Evolutionary conservation across 257 asterid species (phyloP).

Genomic region (Solanum stenotomum): DNA sequence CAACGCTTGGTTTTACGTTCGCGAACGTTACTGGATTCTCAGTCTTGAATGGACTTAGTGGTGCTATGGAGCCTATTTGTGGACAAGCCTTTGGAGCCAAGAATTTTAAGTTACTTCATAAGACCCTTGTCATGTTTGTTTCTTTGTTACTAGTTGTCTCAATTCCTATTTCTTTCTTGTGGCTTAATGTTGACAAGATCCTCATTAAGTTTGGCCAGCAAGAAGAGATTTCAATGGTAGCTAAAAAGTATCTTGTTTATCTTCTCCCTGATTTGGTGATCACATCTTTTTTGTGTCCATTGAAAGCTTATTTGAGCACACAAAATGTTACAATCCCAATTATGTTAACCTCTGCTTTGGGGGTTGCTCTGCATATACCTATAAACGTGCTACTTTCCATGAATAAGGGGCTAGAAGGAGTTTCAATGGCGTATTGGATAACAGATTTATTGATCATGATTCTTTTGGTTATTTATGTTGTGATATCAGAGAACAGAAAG

Average conservation of each 20-base stretch:
- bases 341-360: constrained; percentile 61
- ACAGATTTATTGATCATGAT: constrained; percentile 34
- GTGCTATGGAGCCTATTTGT: constrained; percentile 91
- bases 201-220: constrained; percentile 61
- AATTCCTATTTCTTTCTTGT: constrained; percentile 48
- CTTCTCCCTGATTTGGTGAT: constrained; percentile 67
- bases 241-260: constrained; percentile 36
- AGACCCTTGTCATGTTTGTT: constrained; percentile 57
- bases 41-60: constrained; percentile 56
- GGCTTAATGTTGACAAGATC: constrained; percentile 74
- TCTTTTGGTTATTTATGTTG: constrained; percentile 29
- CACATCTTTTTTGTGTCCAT: constrained; percentile 56
- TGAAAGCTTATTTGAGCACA: constrained; percentile 58
- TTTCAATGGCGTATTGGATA: constrained; percentile 81
- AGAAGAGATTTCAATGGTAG: constrained; percentile 46
- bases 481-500: constrained; percentile 29
- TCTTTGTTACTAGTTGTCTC: constrained; percentile 31
- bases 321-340: constrained; percentile 60
- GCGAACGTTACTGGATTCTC: constrained; percentile 78
- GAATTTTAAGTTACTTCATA: constrained; percentile 68
- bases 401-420: constrained; percentile 53
- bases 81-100: constrained; percentile 91
- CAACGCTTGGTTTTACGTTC: constrained; percentile 63
- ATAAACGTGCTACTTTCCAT: constrained; percentile 37
- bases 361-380: constrained; percentile 52